Evolutionary conservation across 148 eudicot genomes (phyloP).

Genomic region (Nyssa sinensis): DNA sequence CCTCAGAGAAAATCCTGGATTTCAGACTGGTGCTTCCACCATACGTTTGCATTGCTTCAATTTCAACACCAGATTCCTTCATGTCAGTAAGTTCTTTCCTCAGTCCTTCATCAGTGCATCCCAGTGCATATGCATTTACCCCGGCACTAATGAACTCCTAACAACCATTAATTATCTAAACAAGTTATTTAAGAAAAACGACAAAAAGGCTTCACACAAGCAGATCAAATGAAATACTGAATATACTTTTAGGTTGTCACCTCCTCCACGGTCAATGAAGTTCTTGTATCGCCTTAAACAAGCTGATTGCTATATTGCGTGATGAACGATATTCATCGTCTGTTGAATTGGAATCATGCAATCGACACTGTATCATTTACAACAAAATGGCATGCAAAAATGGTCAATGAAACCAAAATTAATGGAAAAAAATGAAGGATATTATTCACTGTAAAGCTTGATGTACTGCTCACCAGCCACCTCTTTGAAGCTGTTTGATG

Average conservation of each 20-base stretch:
- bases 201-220: neutral
- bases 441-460: neutral
- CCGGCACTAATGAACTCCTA: slow-evolving; percentile 95
- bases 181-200: slow-evolving; percentile 15
- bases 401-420: neutral
- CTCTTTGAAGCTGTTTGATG: slow-evolving; percentile 53
- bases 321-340: slow-evolving; percentile 96
- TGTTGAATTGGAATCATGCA: slow-evolving; percentile 54
- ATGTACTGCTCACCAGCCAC: slow-evolving; percentile 58
- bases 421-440: neutral
- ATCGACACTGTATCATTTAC: slow-evolving; percentile 54
- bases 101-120: slow-evolving; percentile 87
- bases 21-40: slow-evolving; percentile 70
- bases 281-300: slow-evolving; percentile 80
- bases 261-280: slow-evolving; percentile 88
- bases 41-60: slow-evolving; percentile 64
- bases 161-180: slow-evolving; percentile 10
- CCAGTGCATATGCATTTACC: slow-evolving; percentile 92
- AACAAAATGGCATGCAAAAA: slow-evolving; percentile 3
- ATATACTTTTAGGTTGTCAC: slow-evolving; percentile 74
- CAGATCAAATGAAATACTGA: slow-evolving; percentile 5
- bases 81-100: slow-evolving; percentile 70
- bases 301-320: slow-evolving; percentile 83
- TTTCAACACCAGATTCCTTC: slow-evolving; percentile 66
- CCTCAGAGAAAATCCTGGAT: slow-evolving; percentile 60